Evolutionary conservation across 1,284 basidiomycete species (phyloP), one percentile per base, ranked within the genome.

Genomic region (Cutaneotrichosporon cutaneum): DNA sequence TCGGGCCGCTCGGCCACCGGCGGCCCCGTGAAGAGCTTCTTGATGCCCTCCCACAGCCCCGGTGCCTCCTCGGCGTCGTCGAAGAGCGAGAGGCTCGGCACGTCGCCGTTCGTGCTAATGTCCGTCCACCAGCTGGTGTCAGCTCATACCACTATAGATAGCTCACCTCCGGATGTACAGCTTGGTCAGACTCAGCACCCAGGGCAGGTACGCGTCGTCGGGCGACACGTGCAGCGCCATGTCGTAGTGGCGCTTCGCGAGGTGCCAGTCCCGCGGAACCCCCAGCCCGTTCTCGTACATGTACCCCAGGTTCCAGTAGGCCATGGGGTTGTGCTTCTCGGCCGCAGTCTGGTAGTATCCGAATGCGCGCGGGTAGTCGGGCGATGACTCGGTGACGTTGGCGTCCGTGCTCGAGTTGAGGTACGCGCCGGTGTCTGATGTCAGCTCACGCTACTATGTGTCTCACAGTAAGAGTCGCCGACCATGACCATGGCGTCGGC

Each of bases 291-390:
- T 90, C 81, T 99, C 95, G 77, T 98, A 97, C 93, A 99, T 96
- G 90, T 90, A 97, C 1, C 95, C 96, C 27, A 99, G 81, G 73
- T 97, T 97, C 94, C 94, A 99, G 87, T 95, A 93, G 2, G 95
- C 94, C 68, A 99, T 83, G 0, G 94, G 92, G 68, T 92, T 95
- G 63, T 89, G 73, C 2, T 91, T 94, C 69, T 94, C 92, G 2
- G 92, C 92, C 7, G 92, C 79, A 30, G 90, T 89, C 73, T 92
- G 92, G 75, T 99, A 99, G 77, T 92, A 97, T 18, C 87, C 87
- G 0, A 90, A 92, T 0, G 96, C 96, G 69, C 92, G 92, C 73
- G 92, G 90, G 74, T 87, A 86, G 33, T 84, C 79, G 2, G 82
- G 77, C 69, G 53, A 13, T 26, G 58, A 30, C n/a, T 58, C 56